phyloP scores from a whole-genome alignment of 257 asterid genomes.

The Gynochthodes officinalis region DNA sequence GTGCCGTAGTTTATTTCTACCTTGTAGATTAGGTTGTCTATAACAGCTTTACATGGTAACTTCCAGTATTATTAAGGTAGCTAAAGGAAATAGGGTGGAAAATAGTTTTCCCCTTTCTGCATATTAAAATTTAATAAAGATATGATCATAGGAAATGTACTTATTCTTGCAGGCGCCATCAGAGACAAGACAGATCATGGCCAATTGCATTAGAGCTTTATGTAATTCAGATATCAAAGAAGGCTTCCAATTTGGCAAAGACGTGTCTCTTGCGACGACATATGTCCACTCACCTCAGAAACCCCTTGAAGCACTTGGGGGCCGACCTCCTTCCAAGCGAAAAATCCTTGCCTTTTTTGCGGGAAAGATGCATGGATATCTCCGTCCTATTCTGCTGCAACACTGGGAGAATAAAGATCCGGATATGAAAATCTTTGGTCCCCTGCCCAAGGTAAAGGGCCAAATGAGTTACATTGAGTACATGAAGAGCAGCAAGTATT shows the following conservation, averaged over 20 bases:
- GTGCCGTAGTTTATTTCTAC: not conserved
- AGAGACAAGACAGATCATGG: constrained; percentile 63
- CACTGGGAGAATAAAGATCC: constrained; percentile 86
- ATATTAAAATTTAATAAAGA: not conserved
- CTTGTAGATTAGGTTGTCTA: not conserved
- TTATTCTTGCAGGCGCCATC: constrained; percentile 58
- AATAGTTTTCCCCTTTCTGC: not conserved
- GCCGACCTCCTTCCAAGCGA: constrained; percentile 66
- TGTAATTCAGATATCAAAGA: constrained; percentile 75
- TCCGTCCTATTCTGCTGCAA: constrained; percentile 63
- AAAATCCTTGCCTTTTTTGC: constrained; percentile 83
- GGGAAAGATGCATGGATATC: constrained; percentile 89
- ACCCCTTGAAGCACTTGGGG: constrained; percentile 68
- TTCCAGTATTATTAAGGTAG: not conserved
- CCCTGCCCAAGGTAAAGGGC: constrained; percentile 39
- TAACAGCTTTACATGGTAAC: not conserved
- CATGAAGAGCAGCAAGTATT: constrained; percentile 94
- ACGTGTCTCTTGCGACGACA: constrained; percentile 82
- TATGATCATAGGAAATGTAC: not conserved
- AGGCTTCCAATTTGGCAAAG: constrained; percentile 81
- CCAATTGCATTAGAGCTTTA: constrained; percentile 67
- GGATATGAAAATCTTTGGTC: constrained; percentile 69
- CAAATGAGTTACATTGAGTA: constrained; percentile 54
- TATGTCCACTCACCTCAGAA: constrained; percentile 43
- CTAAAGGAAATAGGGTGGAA: not conserved